Base-by-base conservation (phyloP, 2,329 filamentous ascomycete genomes). In the Ophiostoma tasmaniense region DNA sequence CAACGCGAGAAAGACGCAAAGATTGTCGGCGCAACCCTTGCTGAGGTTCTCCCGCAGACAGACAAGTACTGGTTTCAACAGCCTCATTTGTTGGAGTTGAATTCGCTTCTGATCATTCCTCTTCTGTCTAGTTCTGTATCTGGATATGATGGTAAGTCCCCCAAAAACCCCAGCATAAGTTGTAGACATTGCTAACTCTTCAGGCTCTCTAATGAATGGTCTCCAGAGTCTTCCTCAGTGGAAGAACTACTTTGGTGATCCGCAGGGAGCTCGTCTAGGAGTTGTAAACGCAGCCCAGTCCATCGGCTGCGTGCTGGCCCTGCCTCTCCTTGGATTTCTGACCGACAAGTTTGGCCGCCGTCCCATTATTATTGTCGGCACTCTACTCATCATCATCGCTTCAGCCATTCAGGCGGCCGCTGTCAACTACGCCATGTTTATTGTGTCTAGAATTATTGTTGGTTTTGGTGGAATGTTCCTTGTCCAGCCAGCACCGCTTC, bases 271-370 rank as follows among this genome's bases (percentile, higher is more conserved):
- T 22, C 61, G 71, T 2, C 73, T 77, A 14, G 76, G 76, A n/a
- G 70, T 75, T 6, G 72, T 77, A 28, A 75, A 73, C 22, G 73
- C 74, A 22, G 75, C 73, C 14, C 73, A 75, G 45, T 73, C 73
- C 1, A 74, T 75, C 55, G 78, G 78, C 11, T 76, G 75, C 17
- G 74, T 80, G 0, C 69, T 76, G 10, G 72, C 73, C 2, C 69
- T 76, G 5, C 76, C 86, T 1, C 73, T 81, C 17, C 84, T 84
- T 67, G 85, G 85, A 35, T 83, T 79, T 79, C 74, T 84, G 7
- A 84, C 83, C 28, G 84, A 87, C 73, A 78, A 77, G 22, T 76
- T 81, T 70, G 85, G 85, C 1, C 77, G 85, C 71, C 81, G 79
- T 71, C 81, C 83, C 3, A 83, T 79, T 80, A 80, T 77, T 1